Conservation (phyloP, 148 eudicot genomes). For the Limonium bicolor region DNA sequence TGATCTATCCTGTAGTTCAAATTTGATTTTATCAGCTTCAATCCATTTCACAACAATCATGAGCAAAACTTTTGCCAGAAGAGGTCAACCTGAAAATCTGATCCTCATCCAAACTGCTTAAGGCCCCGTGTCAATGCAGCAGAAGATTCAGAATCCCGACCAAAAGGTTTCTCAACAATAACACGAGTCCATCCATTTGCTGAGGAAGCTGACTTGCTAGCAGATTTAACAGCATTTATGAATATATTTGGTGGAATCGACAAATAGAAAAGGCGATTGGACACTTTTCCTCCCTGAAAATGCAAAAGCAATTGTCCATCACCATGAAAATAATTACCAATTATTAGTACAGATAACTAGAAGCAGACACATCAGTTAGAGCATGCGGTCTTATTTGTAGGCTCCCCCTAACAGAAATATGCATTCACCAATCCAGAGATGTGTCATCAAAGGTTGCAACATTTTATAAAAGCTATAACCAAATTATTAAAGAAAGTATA, state of each 20-base stretch:
- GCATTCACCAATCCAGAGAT: not conserved
- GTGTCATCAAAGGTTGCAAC: not conserved
- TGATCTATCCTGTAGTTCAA: conserved; percentile 74
- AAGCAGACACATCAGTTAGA: not conserved
- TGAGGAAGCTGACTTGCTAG: conserved; percentile 82
- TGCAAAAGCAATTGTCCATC: not conserved
- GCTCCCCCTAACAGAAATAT: too few species aligned
- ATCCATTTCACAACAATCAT: not conserved
- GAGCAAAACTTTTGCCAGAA: not conserved
- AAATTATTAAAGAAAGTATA: too few species aligned
- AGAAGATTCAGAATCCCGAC: conserved; percentile 94
- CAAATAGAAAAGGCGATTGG: conserved; percentile 91
- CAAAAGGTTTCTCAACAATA: conserved; percentile 97
- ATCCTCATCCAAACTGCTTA: conserved; percentile 82
- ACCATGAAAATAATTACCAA: not conserved
- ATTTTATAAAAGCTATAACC: too few species aligned
- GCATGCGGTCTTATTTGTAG: too few species aligned
- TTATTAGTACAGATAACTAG: not conserved
- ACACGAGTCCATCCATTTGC: conserved; percentile 90
- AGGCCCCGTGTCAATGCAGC: conserved; percentile 82
- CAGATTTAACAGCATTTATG: conserved; percentile 76
- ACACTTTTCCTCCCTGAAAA: conserved; percentile 59
- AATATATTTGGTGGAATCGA: conserved; percentile 96
- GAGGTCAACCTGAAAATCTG: conserved; percentile 71
- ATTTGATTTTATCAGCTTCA: not conserved